A percentile compares a stretch with the other conserved stretches of the same genome.
phyloP scores from a whole-genome alignment of 2,329 filamentous ascomycete species.

The Colletotrichum chlorophyti region DNA sequence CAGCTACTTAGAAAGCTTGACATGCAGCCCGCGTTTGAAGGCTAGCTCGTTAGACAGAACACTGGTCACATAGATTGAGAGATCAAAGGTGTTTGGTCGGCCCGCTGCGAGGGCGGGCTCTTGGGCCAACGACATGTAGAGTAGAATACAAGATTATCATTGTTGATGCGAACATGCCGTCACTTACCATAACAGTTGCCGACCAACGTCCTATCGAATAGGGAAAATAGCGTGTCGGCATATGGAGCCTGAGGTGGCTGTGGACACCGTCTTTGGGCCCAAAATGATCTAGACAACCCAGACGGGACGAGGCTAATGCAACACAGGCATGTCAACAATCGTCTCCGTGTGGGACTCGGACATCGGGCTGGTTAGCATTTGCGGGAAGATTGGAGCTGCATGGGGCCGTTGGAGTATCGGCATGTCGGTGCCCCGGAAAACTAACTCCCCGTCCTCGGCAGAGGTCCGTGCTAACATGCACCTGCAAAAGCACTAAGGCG shows the following conservation, averaged over 20 bases:
- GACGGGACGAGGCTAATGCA: not conserved
- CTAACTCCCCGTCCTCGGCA: slow-evolving; percentile 9
- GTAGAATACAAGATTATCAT: too few relatives aligned
- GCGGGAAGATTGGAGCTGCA: not conserved
- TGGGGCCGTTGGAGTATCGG: not conserved
- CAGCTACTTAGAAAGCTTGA: slow-evolving; percentile 19
- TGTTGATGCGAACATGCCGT: slow-evolving; percentile 5
- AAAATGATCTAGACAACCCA: not conserved
- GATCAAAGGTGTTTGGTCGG: not conserved
- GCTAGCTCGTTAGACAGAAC: not conserved
- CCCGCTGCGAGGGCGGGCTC: not conserved
- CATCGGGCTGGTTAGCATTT: not conserved
- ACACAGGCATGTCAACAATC: not conserved
- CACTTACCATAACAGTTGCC: too few relatives aligned
- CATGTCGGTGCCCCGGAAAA: slow-evolving; percentile 9
- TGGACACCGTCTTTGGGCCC: too few relatives aligned
- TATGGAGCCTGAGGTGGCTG: too few relatives aligned
- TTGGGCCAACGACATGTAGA: too few relatives aligned
- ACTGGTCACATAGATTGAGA: too few relatives aligned
- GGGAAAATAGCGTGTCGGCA: too few relatives aligned
- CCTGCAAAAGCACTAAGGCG: not conserved
- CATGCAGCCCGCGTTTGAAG: slow-evolving; percentile 10
- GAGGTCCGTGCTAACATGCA: not conserved
- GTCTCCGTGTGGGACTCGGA: not conserved
- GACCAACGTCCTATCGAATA: too few relatives aligned